Evolutionary conservation across 805 yeast species (phyloP).

Genomic region (Monosporozyma yasuniensis): DNA sequence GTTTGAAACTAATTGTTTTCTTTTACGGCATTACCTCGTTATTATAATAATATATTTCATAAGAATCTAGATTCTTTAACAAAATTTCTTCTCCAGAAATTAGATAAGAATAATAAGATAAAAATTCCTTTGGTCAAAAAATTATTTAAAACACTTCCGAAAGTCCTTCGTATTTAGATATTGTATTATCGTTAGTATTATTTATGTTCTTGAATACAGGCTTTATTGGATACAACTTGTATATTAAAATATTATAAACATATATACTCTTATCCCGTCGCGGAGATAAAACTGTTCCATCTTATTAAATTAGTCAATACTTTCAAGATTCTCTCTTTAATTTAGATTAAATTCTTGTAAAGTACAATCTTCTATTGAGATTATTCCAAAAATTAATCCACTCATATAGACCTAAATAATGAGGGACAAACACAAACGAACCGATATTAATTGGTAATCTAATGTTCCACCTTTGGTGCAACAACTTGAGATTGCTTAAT

Average conservation of each 20-base stretch:
- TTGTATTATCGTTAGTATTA: too few species aligned
- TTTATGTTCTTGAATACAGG: not conserved
- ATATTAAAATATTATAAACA: not conserved
- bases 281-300: not conserved
- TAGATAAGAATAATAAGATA: too few species aligned
- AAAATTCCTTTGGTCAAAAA: too few species aligned
- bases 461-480: conserved; percentile 5
- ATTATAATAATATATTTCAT: not conserved
- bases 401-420: not conserved
- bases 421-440: not conserved
- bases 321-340: too few species aligned
- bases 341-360: too few species aligned
- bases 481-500: conserved; percentile 20
- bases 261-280: not conserved
- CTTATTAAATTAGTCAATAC: too few species aligned
- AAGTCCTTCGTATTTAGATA: too few species aligned
- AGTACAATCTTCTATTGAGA: too few species aligned
- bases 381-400: too few species aligned
- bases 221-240: not conserved
- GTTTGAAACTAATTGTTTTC: not conserved
- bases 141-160: too few species aligned
- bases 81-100: too few species aligned
- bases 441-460: not conserved
- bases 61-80: not conserved
- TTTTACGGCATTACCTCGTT: not conserved